Evolutionary conservation across 2,329 filamentous ascomycete genomes (phyloP).

Genomic region (Xylaria multiplex): DNA sequence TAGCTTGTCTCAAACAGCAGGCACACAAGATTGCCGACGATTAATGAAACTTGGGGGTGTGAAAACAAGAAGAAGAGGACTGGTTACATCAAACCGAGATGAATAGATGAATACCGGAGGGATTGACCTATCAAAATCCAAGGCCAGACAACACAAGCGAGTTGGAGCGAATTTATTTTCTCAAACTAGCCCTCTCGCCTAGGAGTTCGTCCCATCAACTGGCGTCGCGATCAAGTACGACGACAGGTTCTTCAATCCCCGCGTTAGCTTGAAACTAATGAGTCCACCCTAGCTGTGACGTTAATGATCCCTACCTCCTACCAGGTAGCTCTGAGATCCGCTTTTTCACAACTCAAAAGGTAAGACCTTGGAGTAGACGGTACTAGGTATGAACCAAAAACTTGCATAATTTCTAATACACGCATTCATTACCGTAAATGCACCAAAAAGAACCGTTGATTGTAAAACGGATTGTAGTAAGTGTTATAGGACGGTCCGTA

Average conservation of each 20-base stretch:
- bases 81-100: slow-evolving; percentile 13
- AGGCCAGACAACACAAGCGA: neutral
- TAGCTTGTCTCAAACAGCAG: slow-evolving; percentile 7
- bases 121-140: neutral
- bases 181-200: neutral
- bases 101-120: neutral
- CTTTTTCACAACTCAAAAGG: too few species aligned
- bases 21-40: slow-evolving; percentile 1
- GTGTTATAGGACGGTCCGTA: too few species aligned
- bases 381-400: too few species aligned
- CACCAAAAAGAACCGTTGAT: too few species aligned
- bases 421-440: too few species aligned
- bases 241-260: neutral
- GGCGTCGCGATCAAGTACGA: neutral
- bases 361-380: too few species aligned
- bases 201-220: neutral
- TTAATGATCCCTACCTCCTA: neutral
- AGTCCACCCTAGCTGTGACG: slow-evolving; percentile 1
- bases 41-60: neutral
- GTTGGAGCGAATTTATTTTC: neutral
- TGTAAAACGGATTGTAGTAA: too few species aligned
- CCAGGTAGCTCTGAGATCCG: too few species aligned
- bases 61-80: neutral
- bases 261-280: neutral
- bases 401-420: too few species aligned